Base-by-base conservation (phyloP, 1,284 basidiomycete genomes). In the Malassezia brasiliensis region DNA sequence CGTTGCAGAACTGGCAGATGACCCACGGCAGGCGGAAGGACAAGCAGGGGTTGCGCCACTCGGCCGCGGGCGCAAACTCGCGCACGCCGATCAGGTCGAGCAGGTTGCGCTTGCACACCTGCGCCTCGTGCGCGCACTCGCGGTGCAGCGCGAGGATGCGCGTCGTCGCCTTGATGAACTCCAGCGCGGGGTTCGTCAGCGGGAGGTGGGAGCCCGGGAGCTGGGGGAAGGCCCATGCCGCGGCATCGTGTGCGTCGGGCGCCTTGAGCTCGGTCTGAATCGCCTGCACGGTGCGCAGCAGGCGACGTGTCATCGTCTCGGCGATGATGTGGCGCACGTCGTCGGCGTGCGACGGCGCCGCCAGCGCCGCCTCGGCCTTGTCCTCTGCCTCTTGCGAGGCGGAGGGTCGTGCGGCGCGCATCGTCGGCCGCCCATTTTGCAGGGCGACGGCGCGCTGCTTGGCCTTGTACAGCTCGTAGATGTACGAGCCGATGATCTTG, bases 1-100 rank as follows among this genome's bases (percentile, higher is more conserved):
- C 79, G 75, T 91, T 91, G 77, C 94, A 99, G 68, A 86, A 83
- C 50, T 82, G 83, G 75, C 94, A 98, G 25, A 91, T 87, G 25
- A 96, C 86, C 72, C 88, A 88, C 22, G 85, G 81, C 25, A 96
- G 77, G 63, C 86, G 85, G 60, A 96, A 82, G 3, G 89, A 84
- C 69, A 94, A 86, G 77, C 93, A 96, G 0, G 93, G 93, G 71
- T 96, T 93, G 77, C 78, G 12, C 88, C 83, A 74, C 63, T 76
- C 70, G 1, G 70, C 68, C 38, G 62, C 63, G 12, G 60, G 8
- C 7, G 65, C 47, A 41, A 96, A 96, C 73, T 96, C 90, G 59
- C 85, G 82, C 30, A 96, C 82, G 11, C 86, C 84, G 45, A 94
- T 82, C 47, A 96, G 78, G 65, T 96, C 90, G 51, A 99, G 81